Base-by-base conservation (phyloP, 2,329 filamentous ascomycete species). In the Penicillium sp. region DNA sequence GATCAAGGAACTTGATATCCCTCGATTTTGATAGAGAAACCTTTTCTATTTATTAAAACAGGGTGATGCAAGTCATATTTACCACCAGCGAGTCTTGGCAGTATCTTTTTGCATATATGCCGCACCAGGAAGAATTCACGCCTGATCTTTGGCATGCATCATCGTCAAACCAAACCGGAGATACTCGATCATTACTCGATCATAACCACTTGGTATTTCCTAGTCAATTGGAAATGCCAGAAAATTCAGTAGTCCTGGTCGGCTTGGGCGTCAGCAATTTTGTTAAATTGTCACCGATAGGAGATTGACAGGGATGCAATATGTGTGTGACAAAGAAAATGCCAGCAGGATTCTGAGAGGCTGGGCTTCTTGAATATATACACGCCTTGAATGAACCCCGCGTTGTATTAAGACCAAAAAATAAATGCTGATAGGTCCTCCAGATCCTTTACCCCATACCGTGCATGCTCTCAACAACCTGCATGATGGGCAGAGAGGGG, bases 311-410 rank as follows among this genome's bases (percentile, higher is more conserved):
- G 41, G 24, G 43, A 24, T 21, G 15, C 3, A 29, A 17, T 34
- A 32, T 28, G 33, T 40, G 48, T 51, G 34, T 43, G 39, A 40
- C 45, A 48, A 37, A 43, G 42, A 39, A 48, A 24, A 48, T 43
- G 45, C 39, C 34, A 29, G 43, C 15, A 42, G 38, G 29, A 43
- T 34, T 28, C 33, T 21, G 33, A 34, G 49, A 48, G 39, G 45
- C 21, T 51, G 39, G 43, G 39, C 35, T 32, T 48, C 38, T 43
- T 10, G 43, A 37, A 37, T 51, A 42, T 47, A 51, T 51, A 47
- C 38, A 47, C 22, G 43, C 24, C 37, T 31, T 34, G 1, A 15
- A 41, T 41, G 37, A 35, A 46, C 31, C 43, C 37, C 48, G 32
- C 26, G 32, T 32, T 6, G 48, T 47, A 47, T 26, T 40, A 31